phyloP scores from a whole-genome alignment of 2,329 filamentous ascomycete species.

The Trichoderma atrobrunneum region DNA sequence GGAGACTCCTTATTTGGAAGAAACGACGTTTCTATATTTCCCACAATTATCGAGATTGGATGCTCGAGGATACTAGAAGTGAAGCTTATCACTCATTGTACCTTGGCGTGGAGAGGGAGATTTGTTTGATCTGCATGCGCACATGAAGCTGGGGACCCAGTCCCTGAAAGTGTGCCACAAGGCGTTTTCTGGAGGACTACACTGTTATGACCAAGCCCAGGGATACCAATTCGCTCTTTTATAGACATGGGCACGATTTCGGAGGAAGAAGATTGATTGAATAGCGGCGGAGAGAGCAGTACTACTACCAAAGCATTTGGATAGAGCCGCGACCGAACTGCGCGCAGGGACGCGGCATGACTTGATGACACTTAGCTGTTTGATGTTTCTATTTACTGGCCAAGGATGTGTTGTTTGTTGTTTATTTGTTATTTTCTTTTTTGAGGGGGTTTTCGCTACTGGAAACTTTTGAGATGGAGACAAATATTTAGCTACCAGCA shows the following conservation, averaged over 20 bases:
- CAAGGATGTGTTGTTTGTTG: not conserved
- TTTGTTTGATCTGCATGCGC: constrained; percentile 19
- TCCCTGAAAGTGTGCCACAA: constrained; percentile 18
- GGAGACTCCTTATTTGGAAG: constrained; percentile 1
- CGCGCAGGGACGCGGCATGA: constrained; percentile 10
- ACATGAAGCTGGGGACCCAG: constrained; percentile 9
- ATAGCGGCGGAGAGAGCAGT: not conserved
- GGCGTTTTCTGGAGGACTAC: constrained; percentile 18
- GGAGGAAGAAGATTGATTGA: not conserved
- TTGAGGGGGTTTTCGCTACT: not conserved
- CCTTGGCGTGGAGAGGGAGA: constrained; percentile 5
- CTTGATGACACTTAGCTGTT: not conserved
- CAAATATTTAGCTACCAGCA: constrained; percentile 3
- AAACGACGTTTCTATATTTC: not conserved
- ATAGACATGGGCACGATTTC: constrained; percentile 12
- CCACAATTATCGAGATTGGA: not conserved
- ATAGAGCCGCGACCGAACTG: constrained; percentile 8
- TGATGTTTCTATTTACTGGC: not conserved
- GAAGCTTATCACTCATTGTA: not conserved
- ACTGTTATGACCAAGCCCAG: constrained; percentile 1
- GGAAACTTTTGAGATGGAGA: constrained; percentile 8
- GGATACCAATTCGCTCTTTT: constrained; percentile 19
- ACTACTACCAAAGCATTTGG: not conserved
- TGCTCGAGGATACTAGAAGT: not conserved
- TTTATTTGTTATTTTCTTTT: not conserved